Evolutionary conservation across 805 yeast genomes (phyloP).

Genomic region (Pichia phayaonensis): DNA sequence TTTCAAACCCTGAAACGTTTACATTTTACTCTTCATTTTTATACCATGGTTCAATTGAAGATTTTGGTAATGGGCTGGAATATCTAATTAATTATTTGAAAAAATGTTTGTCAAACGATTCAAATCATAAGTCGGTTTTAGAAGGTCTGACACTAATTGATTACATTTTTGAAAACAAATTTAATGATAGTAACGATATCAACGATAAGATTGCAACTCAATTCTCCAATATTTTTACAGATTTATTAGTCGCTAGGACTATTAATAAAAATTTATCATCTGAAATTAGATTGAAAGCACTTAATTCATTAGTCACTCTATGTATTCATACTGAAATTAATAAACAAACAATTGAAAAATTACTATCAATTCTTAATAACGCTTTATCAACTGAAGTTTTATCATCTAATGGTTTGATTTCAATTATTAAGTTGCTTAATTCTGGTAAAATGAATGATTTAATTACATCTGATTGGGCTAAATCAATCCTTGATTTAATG

Average conservation of each 20-base stretch:
- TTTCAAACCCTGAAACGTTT: slow-evolving; percentile 26
- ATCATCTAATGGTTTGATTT: slow-evolving; percentile 17
- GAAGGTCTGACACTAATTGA: slow-evolving; percentile 22
- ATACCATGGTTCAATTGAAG: slow-evolving; percentile 24
- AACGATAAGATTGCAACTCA: background rate
- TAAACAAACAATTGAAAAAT: background rate
- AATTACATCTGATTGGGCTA: slow-evolving; percentile 14
- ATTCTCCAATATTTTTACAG: slow-evolving; percentile 7
- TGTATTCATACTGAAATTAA: slow-evolving; percentile 12
- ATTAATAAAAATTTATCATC: slow-evolving; percentile 26
- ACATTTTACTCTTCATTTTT: slow-evolving; percentile 31
- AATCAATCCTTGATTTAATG: slow-evolving; percentile 12
- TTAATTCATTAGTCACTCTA: slow-evolving; percentile 17
- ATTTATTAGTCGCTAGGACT: slow-evolving; percentile 19
- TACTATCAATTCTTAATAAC: slow-evolving; percentile 17
- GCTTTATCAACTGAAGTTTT: slow-evolving; percentile 25
- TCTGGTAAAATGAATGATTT: slow-evolving; percentile 3
- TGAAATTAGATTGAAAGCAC: slow-evolving; percentile 26
- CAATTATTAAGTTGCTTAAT: slow-evolving; percentile 16
- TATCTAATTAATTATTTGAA: slow-evolving; percentile 17
- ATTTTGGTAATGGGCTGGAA: slow-evolving; percentile 24
- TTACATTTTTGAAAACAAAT: slow-evolving; percentile 14
- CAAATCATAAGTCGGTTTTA: slow-evolving; percentile 27
- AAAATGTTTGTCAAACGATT: slow-evolving; percentile 14
- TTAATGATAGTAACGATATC: slow-evolving; percentile 6